Base-by-base conservation (phyloP, 441 rosid species). In the Pelargonium cotyledonis region DNA sequence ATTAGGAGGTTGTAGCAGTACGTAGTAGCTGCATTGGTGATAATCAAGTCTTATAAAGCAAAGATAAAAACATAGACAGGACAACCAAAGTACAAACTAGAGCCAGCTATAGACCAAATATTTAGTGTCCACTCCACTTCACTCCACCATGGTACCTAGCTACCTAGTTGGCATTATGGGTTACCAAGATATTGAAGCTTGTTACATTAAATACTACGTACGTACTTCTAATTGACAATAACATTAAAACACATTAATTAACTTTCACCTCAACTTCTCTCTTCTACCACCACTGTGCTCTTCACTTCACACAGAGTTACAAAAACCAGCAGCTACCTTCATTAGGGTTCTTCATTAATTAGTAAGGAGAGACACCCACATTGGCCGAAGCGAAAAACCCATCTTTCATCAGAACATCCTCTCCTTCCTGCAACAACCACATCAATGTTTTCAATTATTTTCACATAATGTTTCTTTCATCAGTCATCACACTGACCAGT, bases 361-460 rank as follows among this genome's bases (percentile, higher is more conserved):
- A 88, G 78, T 80, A 88, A 62, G 97, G 98, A 46, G 84, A 44
- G 78, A 89, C 84, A 68, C 92, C 96, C 66, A 85, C 81, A 63
- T 88, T 86, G 11, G 89, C 76, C 7, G 92, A 78, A 79, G 82
- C 82, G 69, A 85, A 86, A 77, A 83, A 84, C 72, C 95, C 97
- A 68, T 89, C 99, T 79, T 89, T 91, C 85, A 85, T 85, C 64
- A 79, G 78, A 82, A 78, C 77, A 44, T 87, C 93, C 23, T 91
- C 97, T 76, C 86, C 96, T 44, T 84, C 97, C 97, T 91, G 18
- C 66, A 70, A 47, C 31, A 29, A 29, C 31, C 31, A 29, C 31
- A 29, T 29, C 31, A 29, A 29, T 29, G 31, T 29, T 29, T 29
- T 29, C 31, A 29, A 29, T 29, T 29, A 29, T 29, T 29, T 29